These are phyloP conservation scores for Gigaspora rosea DNA, from an alignment of 192 early-diverging fungal genomes.

Conservation along the genomic window DNA sequence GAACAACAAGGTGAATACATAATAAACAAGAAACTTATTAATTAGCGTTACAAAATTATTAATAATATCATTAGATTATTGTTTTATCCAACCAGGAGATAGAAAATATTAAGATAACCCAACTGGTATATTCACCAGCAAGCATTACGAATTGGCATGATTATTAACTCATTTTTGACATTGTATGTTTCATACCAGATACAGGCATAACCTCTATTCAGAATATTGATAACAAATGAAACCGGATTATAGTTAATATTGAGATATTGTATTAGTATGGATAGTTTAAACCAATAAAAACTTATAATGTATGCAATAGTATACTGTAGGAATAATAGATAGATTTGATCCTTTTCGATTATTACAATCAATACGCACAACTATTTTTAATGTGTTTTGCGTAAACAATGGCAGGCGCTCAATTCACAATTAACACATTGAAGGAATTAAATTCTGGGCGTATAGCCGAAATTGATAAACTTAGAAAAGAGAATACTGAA, in stretches of 20 bases:
- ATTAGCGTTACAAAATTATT: conserved; percentile 10
- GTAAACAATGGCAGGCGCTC: no score
- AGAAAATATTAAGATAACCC: neutral
- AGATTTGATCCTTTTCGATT: neutral
- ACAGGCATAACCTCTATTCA: conserved; percentile 22
- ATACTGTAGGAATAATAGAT: neutral
- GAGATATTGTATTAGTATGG: conserved; percentile 18
- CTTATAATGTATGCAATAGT: conserved; percentile 19
- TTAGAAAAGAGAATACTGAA: no score
- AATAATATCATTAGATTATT: conserved; percentile 17
- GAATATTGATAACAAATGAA: conserved; percentile 25
- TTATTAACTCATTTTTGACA: conserved; percentile 24
- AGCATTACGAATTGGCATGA: conserved; percentile 4
- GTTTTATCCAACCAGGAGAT: conserved; percentile 17
- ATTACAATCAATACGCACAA: conserved; percentile 14
- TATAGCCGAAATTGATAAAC: no score
- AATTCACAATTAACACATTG: no score
- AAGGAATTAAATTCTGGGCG: conserved; percentile 22
- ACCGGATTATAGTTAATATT: conserved; percentile 22
- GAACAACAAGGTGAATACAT: conserved; percentile 11
- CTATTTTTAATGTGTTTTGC: no score
- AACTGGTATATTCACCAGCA: conserved; percentile 17
- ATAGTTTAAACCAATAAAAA: conserved; percentile 13
- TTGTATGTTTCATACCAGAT: conserved; percentile 21
- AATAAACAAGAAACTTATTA: conserved; percentile 12